A percentile compares a stretch with the other conserved stretches of the same genome.
Evolutionary conservation across 2,329 filamentous ascomycete species (phyloP).

Genomic region (Aureobasidium sp.): DNA sequence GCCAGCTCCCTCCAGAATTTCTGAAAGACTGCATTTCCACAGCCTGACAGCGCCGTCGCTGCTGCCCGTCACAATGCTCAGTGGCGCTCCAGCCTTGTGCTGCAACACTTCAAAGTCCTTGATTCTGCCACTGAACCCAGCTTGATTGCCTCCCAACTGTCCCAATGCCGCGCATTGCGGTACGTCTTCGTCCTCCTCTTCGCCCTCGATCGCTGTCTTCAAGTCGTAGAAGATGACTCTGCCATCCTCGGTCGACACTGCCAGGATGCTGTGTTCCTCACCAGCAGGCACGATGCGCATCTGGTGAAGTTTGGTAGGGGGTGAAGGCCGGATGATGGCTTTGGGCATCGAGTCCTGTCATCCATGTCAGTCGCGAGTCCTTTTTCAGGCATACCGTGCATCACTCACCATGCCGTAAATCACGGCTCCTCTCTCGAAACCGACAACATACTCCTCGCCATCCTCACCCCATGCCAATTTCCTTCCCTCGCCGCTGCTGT

Average conservation of each 20-base stretch:
- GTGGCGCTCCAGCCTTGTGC: conserved; percentile 32
- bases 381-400: conserved; percentile 20
- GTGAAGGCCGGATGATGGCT: conserved; percentile 62
- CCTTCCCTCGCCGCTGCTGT: conserved; percentile 73
- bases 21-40: conserved; percentile 52
- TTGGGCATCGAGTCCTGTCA: conserved; percentile 64
- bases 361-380: not conserved
- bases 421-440: conserved; percentile 76
- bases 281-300: conserved; percentile 60
- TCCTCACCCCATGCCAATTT: conserved; percentile 72
- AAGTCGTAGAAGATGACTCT: conserved; percentile 78
- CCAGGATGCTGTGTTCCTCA: conserved; percentile 47
- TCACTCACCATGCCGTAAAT: conserved; percentile 67
- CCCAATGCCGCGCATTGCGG: conserved; percentile 51
- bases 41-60: conserved; percentile 81
- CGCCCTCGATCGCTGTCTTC: conserved; percentile 38
- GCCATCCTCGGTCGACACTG: conserved; percentile 85
- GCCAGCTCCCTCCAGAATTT: not conserved
- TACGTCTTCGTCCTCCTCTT: conserved; percentile 35
- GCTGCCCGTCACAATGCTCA: conserved; percentile 64
- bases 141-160: conserved; percentile 67
- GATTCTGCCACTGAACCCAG: conserved; percentile 62
- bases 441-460: conserved; percentile 79
- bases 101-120: conserved; percentile 76
- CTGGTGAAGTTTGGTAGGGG: conserved; percentile 75